A percentile compares a stretch with the other conserved stretches of the same genome.
Evolutionary conservation across 2,329 filamentous ascomycete species (phyloP).

Genomic region (Pestalotiopsis sp.): DNA sequence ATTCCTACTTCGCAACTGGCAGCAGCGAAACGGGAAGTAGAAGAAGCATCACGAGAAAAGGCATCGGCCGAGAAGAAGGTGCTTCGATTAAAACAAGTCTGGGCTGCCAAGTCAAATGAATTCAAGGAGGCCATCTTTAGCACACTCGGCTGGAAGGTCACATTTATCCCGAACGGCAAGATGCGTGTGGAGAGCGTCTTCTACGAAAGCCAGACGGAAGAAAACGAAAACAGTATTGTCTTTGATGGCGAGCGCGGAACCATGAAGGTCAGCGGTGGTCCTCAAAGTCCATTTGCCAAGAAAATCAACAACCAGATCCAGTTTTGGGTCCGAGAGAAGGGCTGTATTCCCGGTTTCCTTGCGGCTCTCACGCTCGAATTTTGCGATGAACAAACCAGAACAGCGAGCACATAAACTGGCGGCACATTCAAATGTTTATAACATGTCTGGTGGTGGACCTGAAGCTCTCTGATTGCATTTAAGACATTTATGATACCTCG

Average conservation of each 20-base stretch:
- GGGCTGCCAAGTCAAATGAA: constrained; percentile 86
- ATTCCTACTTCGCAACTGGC: constrained; percentile 80
- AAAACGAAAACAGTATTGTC: constrained; percentile 74
- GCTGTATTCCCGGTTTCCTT: constrained; percentile 90
- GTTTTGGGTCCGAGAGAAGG: constrained; percentile 94
- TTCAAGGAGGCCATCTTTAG: constrained; percentile 95
- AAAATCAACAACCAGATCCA: constrained; percentile 86
- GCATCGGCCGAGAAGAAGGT: constrained; percentile 81
- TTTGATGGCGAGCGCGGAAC: constrained; percentile 94
- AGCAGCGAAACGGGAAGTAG: constrained; percentile 74
- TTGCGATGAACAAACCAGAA: constrained; percentile 68
- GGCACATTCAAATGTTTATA: not conserved
- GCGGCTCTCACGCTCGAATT: constrained; percentile 92
- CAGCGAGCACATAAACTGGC: constrained; percentile 15
- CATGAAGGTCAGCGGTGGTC: constrained; percentile 96
- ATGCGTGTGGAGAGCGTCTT: constrained; percentile 89
- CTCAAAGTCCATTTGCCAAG: constrained; percentile 80
- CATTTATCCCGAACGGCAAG: constrained; percentile 96
- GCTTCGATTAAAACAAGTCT: constrained; percentile 87
- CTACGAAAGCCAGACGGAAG: constrained; percentile 69
- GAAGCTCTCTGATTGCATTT: not conserved
- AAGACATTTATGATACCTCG: not conserved
- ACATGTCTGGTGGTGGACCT: not conserved
- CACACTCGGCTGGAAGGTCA: constrained; percentile 90
- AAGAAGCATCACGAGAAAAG: constrained; percentile 69